Evolutionary conservation across 495 filamentous ascomycete genomes (phyloP).

Genomic region (Peziza echinospora): DNA sequence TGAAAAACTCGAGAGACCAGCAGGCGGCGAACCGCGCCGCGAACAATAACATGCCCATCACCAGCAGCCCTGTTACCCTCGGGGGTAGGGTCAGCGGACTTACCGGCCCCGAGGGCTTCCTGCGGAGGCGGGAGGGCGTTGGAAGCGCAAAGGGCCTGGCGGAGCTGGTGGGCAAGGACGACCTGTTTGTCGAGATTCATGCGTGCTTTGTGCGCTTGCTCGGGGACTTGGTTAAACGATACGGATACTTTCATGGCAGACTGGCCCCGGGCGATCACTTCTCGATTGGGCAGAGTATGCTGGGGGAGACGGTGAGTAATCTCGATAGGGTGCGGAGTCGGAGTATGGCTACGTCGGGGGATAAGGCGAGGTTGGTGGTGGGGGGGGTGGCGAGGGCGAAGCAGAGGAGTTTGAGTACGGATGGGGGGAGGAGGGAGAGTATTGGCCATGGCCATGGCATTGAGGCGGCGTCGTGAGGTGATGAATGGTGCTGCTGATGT

Average conservation of each 20-base stretch:
- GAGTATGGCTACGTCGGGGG: background rate
- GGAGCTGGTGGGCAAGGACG: constrained; percentile 65
- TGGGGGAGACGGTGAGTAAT: background rate
- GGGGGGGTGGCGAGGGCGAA: background rate
- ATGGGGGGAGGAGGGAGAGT: too few species aligned
- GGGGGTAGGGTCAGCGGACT: constrained; percentile 1
- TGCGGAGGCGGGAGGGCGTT: constrained; percentile 8
- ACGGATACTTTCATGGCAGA: constrained; percentile 5
- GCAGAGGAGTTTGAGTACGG: background rate
- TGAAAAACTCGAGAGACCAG: background rate
- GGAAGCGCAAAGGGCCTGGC: constrained; percentile 39
- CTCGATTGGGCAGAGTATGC: too few species aligned
- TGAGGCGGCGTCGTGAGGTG: too few species aligned
- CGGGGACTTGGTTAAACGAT: constrained; percentile 33
- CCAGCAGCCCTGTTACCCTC: background rate
- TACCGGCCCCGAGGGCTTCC: constrained; percentile 19
- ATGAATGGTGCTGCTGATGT: too few species aligned
- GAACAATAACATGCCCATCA: background rate
- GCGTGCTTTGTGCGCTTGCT: constrained; percentile 53
- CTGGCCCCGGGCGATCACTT: background rate
- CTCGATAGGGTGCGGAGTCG: background rate
- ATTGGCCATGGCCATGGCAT: too few species aligned
- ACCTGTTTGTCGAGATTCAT: constrained; percentile 79
- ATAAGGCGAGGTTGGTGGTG: background rate
- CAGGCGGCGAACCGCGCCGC: background rate